Base-by-base conservation (phyloP, 768 basidiomycete genomes). In the Strobilomyces confusus region DNA sequence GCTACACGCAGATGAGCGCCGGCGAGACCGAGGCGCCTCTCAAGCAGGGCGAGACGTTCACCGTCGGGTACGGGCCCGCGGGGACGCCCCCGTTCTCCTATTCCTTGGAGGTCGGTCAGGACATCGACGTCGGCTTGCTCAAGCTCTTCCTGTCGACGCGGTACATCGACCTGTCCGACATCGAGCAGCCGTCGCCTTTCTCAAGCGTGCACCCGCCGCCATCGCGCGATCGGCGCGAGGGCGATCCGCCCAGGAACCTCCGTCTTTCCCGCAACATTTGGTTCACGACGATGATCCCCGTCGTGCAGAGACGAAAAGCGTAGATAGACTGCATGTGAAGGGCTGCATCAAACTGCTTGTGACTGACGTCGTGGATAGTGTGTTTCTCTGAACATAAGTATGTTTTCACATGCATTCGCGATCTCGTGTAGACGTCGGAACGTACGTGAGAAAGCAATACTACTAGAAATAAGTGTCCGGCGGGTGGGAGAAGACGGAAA, bases 111-210 rank as follows among this genome's bases (percentile, higher is more conserved):
- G 54, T 65, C 1, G 66, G 61, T 4, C 64, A 74, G 38, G 55
- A 61, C 6, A 49, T 68, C 29, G 76, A 79, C 45, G 63, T 79
- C 3, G 73, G 76, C 8, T 75, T 72, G 49, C 68, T 80, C 46
- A 77, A 76, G 51, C 55, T 79, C 9, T 79, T 73, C 52, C 53
- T 79, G 19, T 64, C 77, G 15, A 75, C 72, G 1, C 52, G 52
- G 0, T 69, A 69, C 5, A 59, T 70, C 34, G 71, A 74, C 56
- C 63, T 77, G 48, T 58, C 63, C 5, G 63, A 61, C 46, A 64
- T 79, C 4, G 33, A 44, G 2, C 76, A 74, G 45, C 48, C 60
- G 2, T 70, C 68, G 5, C 69, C 75, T 0, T 74, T 76, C 49
- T 26, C 30, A 0, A 23, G 6, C 11, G 56, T 3, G 44, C 15